Percentiles rank a stretch among this genome's conserved stretches.
Evolutionary conservation across 345 rosid species (phyloP).

Genomic region (Theobroma cacao): DNA sequence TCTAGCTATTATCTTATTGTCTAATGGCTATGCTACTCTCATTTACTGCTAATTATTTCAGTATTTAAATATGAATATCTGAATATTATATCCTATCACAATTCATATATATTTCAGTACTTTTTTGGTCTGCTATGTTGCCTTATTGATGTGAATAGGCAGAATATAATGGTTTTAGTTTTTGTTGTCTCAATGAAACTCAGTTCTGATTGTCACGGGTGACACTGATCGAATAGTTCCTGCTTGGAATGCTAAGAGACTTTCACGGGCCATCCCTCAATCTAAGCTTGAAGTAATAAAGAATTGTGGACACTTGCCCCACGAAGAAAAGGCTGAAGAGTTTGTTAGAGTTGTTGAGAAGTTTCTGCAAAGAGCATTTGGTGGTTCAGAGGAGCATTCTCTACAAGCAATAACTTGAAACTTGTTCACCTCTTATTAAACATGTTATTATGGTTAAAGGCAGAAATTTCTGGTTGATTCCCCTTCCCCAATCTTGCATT

Average conservation of each 20-base stretch:
- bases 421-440: no score
- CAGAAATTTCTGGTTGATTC: no score
- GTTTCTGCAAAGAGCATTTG: conserved; percentile 58
- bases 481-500: no score
- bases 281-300: conserved; percentile 60
- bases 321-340: conserved; percentile 82
- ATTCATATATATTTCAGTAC: not conserved
- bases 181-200: not conserved
- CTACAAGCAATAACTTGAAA: conserved; percentile 22
- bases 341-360: conserved; percentile 60
- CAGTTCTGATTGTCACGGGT: conserved; percentile 68
- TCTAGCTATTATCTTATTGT: not conserved
- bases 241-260: conserved; percentile 81
- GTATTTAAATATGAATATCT: not conserved
- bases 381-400: conserved; percentile 32
- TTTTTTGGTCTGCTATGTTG: not conserved
- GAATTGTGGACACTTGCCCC: conserved; percentile 90
- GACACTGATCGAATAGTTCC: conserved; percentile 85
- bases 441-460: no score
- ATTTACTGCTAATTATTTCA: not conserved
- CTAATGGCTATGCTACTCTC: not conserved
- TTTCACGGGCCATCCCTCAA: conserved; percentile 68
- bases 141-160: not conserved
- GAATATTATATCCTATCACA: not conserved
- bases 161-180: not conserved